These are phyloP conservation scores for Dactylonectria estremocensis DNA, from an alignment of 2,329 filamentous ascomycete species.

Conservation along the genomic window DNA sequence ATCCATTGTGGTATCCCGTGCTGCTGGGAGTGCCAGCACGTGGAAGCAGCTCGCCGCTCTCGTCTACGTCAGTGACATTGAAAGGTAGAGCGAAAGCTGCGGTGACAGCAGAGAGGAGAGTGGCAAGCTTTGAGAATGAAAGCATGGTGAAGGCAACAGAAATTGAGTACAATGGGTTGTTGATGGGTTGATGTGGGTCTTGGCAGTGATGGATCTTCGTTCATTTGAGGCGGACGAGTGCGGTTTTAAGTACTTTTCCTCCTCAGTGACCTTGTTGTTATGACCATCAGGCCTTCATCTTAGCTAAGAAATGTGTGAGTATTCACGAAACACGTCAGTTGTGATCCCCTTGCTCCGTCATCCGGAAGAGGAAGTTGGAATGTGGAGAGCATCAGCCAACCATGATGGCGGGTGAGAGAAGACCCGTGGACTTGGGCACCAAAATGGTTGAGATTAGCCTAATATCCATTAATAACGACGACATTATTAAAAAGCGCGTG, in stretches of 20 bases:
- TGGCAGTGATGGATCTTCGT: neutral
- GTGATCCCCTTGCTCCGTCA: too few species aligned
- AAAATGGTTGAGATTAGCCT: neutral
- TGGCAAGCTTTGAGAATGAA: conserved; percentile 42
- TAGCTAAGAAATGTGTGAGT: too few species aligned
- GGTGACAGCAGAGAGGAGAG: conserved; percentile 37
- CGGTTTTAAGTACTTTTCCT: too few species aligned
- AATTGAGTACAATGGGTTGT: too few species aligned
- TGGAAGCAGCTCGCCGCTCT: conserved; percentile 46
- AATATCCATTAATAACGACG: neutral
- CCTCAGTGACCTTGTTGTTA: too few species aligned
- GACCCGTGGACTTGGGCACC: neutral
- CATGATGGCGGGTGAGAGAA: neutral
- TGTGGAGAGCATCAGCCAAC: neutral
- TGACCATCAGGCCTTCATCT: too few species aligned
- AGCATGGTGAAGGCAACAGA: conserved; percentile 34
- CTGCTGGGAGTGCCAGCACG: conserved; percentile 54
- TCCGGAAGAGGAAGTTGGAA: too few species aligned
- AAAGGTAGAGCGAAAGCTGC: conserved; percentile 41
- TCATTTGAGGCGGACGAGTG: neutral
- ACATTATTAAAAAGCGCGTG: neutral
- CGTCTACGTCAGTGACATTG: conserved; percentile 25
- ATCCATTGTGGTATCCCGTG: conserved; percentile 55
- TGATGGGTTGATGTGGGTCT: neutral
- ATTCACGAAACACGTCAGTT: too few species aligned